Conservation (phyloP, 225 moss, liverwort and hornwort genomes). For the Neckera pumila region DNA sequence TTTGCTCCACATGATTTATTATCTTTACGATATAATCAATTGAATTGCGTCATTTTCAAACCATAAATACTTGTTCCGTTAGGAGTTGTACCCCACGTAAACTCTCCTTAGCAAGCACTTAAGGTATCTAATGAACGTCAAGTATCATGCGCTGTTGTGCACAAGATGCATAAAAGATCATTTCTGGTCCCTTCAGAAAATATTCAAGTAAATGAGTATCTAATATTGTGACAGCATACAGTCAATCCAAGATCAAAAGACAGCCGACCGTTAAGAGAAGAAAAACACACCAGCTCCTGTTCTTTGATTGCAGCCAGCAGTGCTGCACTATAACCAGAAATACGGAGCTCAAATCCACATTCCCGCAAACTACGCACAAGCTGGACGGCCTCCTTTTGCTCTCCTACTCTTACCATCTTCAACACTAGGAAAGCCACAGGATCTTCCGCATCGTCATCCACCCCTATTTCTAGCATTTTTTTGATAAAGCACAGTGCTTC, state of each 20-base stretch:
- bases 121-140: background rate
- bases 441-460: slow-evolving; percentile 70
- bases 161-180: background rate
- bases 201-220: background rate
- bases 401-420: slow-evolving; percentile 77
- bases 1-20: no score
- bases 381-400: slow-evolving; percentile 79
- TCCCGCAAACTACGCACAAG: slow-evolving; percentile 57
- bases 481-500: slow-evolving; percentile 77
- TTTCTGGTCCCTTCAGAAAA: background rate
- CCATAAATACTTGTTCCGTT: background rate
- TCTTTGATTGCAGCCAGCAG: slow-evolving; percentile 83
- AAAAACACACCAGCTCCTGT: slow-evolving; percentile 66
- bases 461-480: slow-evolving; percentile 81
- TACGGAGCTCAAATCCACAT: slow-evolving; percentile 62
- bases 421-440: slow-evolving; percentile 71
- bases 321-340: slow-evolving; percentile 67
- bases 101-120: background rate
- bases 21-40: background rate
- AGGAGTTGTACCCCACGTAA: background rate
- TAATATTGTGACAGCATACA: background rate
- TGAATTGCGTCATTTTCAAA: background rate
- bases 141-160: background rate
- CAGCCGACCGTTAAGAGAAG: background rate
- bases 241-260: background rate